Percentiles rank a stretch among this genome's conserved stretches.
These are phyloP conservation scores for Blastosporella zonata DNA, from an alignment of 1,284 basidiomycete species.

Conservation along the genomic window DNA sequence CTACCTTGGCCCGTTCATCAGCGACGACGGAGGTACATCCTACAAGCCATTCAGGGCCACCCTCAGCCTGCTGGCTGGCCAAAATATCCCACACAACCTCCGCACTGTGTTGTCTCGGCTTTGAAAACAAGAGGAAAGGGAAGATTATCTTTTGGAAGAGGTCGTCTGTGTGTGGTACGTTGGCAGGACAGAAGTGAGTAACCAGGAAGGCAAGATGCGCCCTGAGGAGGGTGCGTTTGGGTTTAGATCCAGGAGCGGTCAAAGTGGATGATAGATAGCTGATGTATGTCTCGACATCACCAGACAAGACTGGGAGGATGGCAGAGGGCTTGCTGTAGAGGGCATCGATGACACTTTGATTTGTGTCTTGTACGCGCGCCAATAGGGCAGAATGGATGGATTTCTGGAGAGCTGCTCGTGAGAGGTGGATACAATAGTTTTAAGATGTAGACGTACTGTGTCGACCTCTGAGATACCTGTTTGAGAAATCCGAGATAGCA, in stretches of 20 bases:
- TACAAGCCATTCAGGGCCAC: slow-evolving; percentile 40
- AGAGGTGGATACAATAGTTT: neutral
- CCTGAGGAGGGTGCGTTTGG: slow-evolving; percentile 51
- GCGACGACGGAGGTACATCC: slow-evolving; percentile 46
- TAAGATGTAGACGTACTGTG: slow-evolving; percentile 30
- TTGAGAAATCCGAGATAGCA: slow-evolving; percentile 39
- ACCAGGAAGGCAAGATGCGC: slow-evolving; percentile 65
- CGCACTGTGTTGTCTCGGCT: slow-evolving; percentile 61
- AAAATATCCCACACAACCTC: slow-evolving; percentile 65
- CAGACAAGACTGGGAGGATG: slow-evolving; percentile 45
- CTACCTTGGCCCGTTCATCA: slow-evolving; percentile 32
- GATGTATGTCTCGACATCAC: slow-evolving; percentile 43
- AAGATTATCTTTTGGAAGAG: slow-evolving; percentile 66
- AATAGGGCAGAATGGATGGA: slow-evolving; percentile 52
- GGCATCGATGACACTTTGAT: slow-evolving; percentile 42
- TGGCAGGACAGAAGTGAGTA: slow-evolving; percentile 39
- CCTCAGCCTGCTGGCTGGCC: slow-evolving; percentile 22
- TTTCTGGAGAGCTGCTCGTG: slow-evolving; percentile 31
- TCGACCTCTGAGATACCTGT: slow-evolving; percentile 33
- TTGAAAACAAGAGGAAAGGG: slow-evolving; percentile 72
- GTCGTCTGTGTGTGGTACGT: slow-evolving; percentile 35
- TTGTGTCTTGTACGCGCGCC: slow-evolving; percentile 65
- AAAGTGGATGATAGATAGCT: slow-evolving; percentile 46
- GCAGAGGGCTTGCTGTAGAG: slow-evolving; percentile 54
- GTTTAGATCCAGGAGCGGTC: slow-evolving; percentile 36